Conservation (phyloP, 495 filamentous ascomycete genomes). For the Aspergillus saccharolyticus region DNA sequence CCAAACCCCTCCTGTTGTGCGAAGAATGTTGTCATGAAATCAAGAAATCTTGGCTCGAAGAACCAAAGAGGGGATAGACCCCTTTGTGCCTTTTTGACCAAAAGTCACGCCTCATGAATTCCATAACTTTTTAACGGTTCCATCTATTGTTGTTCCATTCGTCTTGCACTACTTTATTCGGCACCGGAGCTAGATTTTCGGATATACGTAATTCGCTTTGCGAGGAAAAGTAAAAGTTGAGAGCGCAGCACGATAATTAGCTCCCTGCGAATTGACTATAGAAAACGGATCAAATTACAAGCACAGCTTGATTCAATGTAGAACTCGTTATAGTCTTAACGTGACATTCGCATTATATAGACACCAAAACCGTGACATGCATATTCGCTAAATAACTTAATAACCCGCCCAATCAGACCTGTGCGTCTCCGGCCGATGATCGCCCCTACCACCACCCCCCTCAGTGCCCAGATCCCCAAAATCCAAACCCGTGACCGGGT, state of each 20-base stretch:
- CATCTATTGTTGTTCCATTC: not conserved
- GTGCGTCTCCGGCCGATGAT: conserved; percentile 1
- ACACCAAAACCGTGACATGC: too few relatives aligned
- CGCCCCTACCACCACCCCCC: conserved; percentile 5
- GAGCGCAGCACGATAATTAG: too few relatives aligned
- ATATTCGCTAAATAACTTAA: not conserved
- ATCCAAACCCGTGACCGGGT: conserved; percentile 38
- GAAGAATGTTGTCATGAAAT: conserved; percentile 29
- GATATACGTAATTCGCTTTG: too few relatives aligned
- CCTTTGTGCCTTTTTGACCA: conserved; percentile 32
- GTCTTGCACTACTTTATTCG: too few relatives aligned
- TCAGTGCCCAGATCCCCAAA: conserved; percentile 27
- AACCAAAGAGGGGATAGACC: conserved; percentile 20
- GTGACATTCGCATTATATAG: too few relatives aligned
- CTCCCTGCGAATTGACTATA: too few relatives aligned
- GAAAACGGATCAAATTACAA: too few relatives aligned
- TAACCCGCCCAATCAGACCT: conserved; percentile 16
- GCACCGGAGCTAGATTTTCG: too few relatives aligned
- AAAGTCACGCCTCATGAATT: conserved; percentile 44
- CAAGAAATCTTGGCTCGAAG: conserved; percentile 23
- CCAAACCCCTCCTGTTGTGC: conserved; percentile 11
- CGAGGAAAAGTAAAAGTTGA: too few relatives aligned
- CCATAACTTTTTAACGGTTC: conserved; percentile 30
- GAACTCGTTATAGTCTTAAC: too few relatives aligned
- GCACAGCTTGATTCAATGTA: too few relatives aligned